Conservation (phyloP, 2,329 filamentous ascomycete species). For the Paramyrothecium sp. region DNA sequence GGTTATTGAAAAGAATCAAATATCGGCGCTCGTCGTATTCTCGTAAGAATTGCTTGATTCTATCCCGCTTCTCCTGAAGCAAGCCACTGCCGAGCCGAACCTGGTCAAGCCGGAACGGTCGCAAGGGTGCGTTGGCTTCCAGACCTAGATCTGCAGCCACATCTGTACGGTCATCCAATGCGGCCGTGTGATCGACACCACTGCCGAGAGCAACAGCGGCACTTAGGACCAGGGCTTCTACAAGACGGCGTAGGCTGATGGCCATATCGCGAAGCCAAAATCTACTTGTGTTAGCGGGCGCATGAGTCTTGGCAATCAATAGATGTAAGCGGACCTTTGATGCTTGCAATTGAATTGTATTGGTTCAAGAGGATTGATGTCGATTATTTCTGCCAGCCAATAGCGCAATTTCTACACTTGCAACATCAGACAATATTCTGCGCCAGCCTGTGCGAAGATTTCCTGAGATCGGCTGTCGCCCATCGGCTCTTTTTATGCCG, state of each 20-base stretch:
- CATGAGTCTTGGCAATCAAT: background rate
- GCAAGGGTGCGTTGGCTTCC: slow-evolving; percentile 26
- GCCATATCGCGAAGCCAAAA: background rate
- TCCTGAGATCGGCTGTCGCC: background rate
- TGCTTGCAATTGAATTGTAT: background rate
- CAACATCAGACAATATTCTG: background rate
- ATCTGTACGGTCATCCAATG: background rate
- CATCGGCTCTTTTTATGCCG: background rate
- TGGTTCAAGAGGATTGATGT: no score
- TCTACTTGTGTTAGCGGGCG: background rate
- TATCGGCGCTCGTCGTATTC: slow-evolving; percentile 27
- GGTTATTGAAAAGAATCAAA: slow-evolving; percentile 28
- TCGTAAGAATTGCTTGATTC: slow-evolving; percentile 24
- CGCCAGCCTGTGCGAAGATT: background rate
- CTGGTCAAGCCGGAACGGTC: slow-evolving; percentile 29
- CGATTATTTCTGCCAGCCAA: no score
- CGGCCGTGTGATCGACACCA: background rate
- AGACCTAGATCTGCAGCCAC: slow-evolving; percentile 18
- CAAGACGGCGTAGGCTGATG: background rate
- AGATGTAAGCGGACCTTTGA: background rate
- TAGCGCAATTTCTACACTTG: no score
- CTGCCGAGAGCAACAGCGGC: background rate
- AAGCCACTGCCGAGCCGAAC: slow-evolving; percentile 25
- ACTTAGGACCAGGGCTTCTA: background rate
- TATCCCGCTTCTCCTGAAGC: slow-evolving; percentile 29